Base-by-base conservation (phyloP, 352 stramenopile species). In the Elongisporangium anandrum region DNA sequence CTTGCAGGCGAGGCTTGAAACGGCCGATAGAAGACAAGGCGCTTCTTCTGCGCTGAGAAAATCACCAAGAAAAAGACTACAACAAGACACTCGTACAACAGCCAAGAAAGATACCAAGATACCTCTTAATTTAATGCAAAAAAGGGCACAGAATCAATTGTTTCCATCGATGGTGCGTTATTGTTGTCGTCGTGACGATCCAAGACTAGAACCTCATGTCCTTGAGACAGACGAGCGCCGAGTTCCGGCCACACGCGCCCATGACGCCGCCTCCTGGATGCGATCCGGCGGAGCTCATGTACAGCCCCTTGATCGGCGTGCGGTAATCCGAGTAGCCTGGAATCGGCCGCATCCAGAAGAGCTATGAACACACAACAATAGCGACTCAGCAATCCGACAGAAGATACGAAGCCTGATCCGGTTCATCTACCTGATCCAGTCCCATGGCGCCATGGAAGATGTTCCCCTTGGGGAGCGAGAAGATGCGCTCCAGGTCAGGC, bases 231-330 rank as follows among this genome's bases (percentile, higher is more conserved):
- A 88, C 72, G 63, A 83, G 75, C 4, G 90, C 90, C 0, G 80
- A 84, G 57, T 97, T 97, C 17, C 90, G 73, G 3, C 90, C 90
- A 47, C 83, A 87, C 3, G 90, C 90, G 12, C 90, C 90, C 90
- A 97, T 97, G 20, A 97, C 90, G 47, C 90, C 90, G n/a, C 90
- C 90, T 4, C 90, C 90, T 22, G 90, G 90, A 48, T 97, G 90
- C 1, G 86, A 92, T 1, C 88, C 88, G 10, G 90, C 87, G 0
- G 78, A 92, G 39, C 84, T 88, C 56, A 97, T 69, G 66, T 97
- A 97, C 10, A 97, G 60, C 0, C 84, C 88, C 20, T 73, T 63
- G 55, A 97, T 74, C 0, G 87, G 87, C 15, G 87, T 85, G n/a
- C 88, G 81, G 50, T 97, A 94, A 61, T 81, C 77, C 9, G 83